Evolutionary conservation across 768 basidiomycete genomes (phyloP), one percentile per base, ranked within the genome.

Genomic region (Auriscalpium vulgare): DNA sequence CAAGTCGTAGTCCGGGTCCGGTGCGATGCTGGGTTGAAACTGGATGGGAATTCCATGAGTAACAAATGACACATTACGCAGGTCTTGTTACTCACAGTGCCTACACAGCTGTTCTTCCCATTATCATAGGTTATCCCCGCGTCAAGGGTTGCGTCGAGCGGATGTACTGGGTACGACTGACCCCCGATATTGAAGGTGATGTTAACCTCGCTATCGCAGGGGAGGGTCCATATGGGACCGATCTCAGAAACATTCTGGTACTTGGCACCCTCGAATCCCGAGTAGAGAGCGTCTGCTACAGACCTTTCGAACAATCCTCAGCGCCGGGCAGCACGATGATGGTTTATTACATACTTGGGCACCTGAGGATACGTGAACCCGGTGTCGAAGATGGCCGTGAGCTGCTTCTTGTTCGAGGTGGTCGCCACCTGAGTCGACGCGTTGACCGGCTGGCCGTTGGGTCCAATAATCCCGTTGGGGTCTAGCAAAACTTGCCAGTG

Each of bases 351-450:
- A 29, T 65, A 80, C 80, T 71, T 59, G 51, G 83, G 74, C 43
- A 87, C 74, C 64, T 87, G 86, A 16, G 83, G 78, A 3, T 87
- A 70, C 0, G 84, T 76, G 66, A 84, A 88, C 0, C 88, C 88
- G 5, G 84, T 82, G 64, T 89, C 88, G 36, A 88, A 70, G 3
- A 89, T 72, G 5, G 78, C 79, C 2, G 83, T 84, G 8, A 80
- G 70, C 59, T 81, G 81, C 14, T 70, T 69, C 47, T 78, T 67
- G 29, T 69, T 66, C 1, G 73, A 71, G 35, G 74, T 69, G 10
- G 69, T 62, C 11, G 56, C 37, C 9, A 87, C 84, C 29, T 66
- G 69, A 0, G 81, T 78, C 5, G 60, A 64, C 47, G 82, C 62
- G 17, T 70, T 61, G 46, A 85, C 78, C n/a, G 70, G 57, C 34